phyloP scores from a whole-genome alignment of 805 yeast species.

The Schwanniomyces vanrijiae region DNA sequence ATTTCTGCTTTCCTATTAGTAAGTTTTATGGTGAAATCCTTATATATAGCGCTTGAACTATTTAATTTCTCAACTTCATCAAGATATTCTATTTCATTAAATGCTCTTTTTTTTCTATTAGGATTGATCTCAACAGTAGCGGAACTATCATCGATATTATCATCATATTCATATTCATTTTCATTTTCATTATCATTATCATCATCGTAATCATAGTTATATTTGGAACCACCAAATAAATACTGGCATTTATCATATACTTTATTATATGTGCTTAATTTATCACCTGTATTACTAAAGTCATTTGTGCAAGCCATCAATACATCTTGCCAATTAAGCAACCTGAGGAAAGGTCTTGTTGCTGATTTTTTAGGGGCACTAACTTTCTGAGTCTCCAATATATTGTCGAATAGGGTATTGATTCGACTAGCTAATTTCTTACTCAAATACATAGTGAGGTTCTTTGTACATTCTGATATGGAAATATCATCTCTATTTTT shows the following conservation, averaged over 20 bases:
- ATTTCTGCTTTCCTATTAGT: conserved; percentile 1
- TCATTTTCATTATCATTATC: conserved; percentile 8
- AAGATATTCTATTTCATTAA: conserved; percentile 1
- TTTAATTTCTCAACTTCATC: conserved; percentile 6
- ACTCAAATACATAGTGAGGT: conserved; percentile 6
- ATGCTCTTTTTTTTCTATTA: neutral
- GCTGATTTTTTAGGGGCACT: conserved; percentile 1
- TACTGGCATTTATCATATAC: conserved; percentile 24
- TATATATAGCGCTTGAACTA: conserved; percentile 3
- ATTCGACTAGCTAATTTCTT: conserved; percentile 11
- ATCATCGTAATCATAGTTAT: conserved; percentile 27
- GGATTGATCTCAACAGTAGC: neutral
- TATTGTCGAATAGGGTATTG: conserved; percentile 7
- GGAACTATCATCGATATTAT: neutral
- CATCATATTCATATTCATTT: conserved; percentile 7
- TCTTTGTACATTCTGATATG: conserved; percentile 1
- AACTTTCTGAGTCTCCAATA: conserved; percentile 1
- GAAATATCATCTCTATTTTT: neutral
- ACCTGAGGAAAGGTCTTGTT: conserved; percentile 3
- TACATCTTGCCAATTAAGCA: conserved; percentile 29
- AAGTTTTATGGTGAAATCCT: conserved; percentile 5
- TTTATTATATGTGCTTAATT: conserved; percentile 5
- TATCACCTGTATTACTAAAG: conserved; percentile 5
- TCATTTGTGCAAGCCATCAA: conserved; percentile 19
- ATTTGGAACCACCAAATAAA: conserved; percentile 23